Base-by-base conservation (phyloP, 257 asterid genomes). In the Pogostemon cablin region DNA sequence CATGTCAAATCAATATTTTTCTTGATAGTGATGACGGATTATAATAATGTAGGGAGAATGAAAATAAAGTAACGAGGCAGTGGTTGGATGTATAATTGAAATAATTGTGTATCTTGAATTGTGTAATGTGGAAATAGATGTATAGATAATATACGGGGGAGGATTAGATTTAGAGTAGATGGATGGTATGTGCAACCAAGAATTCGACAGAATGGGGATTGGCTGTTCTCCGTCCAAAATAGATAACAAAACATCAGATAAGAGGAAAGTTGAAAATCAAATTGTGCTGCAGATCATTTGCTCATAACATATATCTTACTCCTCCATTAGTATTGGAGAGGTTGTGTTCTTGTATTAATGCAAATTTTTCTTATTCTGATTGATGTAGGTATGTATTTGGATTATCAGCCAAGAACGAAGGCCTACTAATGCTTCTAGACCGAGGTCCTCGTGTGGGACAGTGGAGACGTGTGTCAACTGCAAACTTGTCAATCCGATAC, bases 361-460 rank as follows among this genome's bases (percentile, higher is more conserved):
- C 11, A 35, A 7, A 4, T 11, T 46, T 7, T 61, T 25, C 32
- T 25, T 25, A 25, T n/a, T 47, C 6, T 39, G n/a, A 5, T 38
- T 41, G 70, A 67, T 66, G 60, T 75, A 95, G 99, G 93, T 87
- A 91, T 81, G 71, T 75, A 84, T 87, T 91, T 52, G 98, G 99
- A 39, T 52, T 82, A 73, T 83, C 97, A 11, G 72, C 89, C 69
- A 82, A 85, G 43, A 84, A 88, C 15, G 84, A 82, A 3, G 99
- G 99, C 49, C 73, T 95, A 83, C 87, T 87, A 62, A 75, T 78
- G 84, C 92, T 91, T 54, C 73, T 95, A 62, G 91, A 95, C 71
- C 86, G 81, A 84, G 92, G 95, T 63, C 86, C 91, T 50, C 84
- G 80, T 63, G 79, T 76, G 39, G 87, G 95, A 61, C 92, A 83